These are phyloP conservation scores for Cutaneotrichosporon sp. DNA, from an alignment of 1,284 basidiomycete species.

Conservation along the genomic window DNA sequence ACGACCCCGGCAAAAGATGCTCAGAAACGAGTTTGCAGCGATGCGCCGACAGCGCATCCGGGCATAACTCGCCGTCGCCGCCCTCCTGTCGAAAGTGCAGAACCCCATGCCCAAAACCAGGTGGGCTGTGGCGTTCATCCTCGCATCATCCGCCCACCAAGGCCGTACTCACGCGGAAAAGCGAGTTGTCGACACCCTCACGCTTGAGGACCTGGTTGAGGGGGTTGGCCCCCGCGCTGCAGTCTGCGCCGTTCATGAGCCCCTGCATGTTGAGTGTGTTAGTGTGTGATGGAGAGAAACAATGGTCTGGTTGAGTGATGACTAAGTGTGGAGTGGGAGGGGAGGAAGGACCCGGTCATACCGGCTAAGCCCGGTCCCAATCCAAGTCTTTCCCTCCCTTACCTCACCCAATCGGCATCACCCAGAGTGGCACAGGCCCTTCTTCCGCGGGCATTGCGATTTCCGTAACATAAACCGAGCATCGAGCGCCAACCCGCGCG, in stretches of 20 bases:
- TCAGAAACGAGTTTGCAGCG: neutral
- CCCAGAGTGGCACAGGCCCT: neutral
- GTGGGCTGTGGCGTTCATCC: constrained; percentile 1
- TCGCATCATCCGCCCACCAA: neutral
- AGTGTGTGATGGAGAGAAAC: neutral
- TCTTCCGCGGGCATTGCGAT: too few relatives aligned
- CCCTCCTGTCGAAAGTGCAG: neutral
- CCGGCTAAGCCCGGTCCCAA: neutral
- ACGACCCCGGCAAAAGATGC: neutral
- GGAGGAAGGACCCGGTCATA: neutral
- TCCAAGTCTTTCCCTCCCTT: neutral
- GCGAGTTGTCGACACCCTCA: constrained; percentile 80
- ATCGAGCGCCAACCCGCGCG: too few relatives aligned
- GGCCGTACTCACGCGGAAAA: constrained; percentile 54
- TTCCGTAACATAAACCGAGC: too few relatives aligned
- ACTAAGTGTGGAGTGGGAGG: neutral
- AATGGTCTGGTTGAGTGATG: neutral
- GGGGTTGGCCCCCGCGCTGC: constrained; percentile 79
- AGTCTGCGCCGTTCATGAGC: constrained; percentile 87
- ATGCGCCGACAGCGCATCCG: neutral
- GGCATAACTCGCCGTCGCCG: neutral
- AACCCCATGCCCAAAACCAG: neutral
- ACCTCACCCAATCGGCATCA: neutral
- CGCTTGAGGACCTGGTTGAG: constrained; percentile 89
- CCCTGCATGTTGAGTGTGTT: constrained; percentile 44